Evolutionary conservation across 2,329 filamentous ascomycete genomes (phyloP).

Genomic region (Phaeoacremonium minimum): DNA sequence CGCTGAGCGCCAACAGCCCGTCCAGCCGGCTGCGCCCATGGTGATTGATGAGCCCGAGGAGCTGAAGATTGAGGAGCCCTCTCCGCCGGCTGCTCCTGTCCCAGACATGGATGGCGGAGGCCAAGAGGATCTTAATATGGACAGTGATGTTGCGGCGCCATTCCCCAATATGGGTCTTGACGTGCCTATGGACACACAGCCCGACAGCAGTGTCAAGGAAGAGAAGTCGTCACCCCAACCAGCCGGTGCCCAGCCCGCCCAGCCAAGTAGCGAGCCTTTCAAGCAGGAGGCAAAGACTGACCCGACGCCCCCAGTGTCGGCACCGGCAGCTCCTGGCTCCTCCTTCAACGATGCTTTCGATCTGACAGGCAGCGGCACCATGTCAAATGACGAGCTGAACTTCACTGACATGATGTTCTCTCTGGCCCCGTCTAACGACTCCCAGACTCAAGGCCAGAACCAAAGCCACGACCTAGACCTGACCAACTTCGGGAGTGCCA

Average conservation of each 20-base stretch:
- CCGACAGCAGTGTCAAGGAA: conserved; percentile 1
- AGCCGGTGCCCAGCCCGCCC: conserved; percentile 7
- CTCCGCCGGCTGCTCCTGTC: conserved; percentile 5
- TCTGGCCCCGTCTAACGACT: conserved; percentile 36
- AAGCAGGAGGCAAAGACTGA: conserved; percentile 5
- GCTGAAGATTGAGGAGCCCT: conserved; percentile 1
- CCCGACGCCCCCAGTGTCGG: conserved; percentile 2
- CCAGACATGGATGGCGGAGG: conserved; percentile 2
- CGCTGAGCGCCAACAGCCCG: conserved; percentile 4
- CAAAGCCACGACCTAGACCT: neutral
- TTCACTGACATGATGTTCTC: conserved; percentile 57
- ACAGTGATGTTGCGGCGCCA: conserved; percentile 7
- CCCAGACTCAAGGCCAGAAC: conserved; percentile 11
- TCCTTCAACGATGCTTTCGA: neutral
- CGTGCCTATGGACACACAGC: conserved; percentile 1
- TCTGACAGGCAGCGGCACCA: neutral
- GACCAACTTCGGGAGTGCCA: no score
- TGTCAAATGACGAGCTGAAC: conserved; percentile 32
- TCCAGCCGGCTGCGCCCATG: conserved; percentile 10
- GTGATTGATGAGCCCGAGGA: conserved; percentile 6
- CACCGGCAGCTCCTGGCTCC: neutral
- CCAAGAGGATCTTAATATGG: conserved; percentile 6
- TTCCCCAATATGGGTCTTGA: conserved; percentile 11
- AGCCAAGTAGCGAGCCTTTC: conserved; percentile 4
- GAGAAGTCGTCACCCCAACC: conserved; percentile 3